Conservation (phyloP, 1,284 basidiomycete species). For the Bondarzewia mesenterica region DNA sequence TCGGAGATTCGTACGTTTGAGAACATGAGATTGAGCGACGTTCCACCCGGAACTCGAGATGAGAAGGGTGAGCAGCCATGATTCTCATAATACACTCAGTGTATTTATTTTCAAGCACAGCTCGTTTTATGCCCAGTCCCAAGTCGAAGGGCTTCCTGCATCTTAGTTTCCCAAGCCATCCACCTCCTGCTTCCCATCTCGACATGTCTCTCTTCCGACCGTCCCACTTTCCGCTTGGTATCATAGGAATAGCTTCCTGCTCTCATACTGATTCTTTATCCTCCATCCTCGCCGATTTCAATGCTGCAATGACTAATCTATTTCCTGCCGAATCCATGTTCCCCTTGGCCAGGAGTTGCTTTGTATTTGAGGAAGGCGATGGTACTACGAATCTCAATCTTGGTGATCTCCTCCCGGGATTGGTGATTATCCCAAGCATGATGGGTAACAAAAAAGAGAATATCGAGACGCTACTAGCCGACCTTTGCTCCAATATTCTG, state of each 20-base stretch:
- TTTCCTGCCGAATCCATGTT: constrained; percentile 62
- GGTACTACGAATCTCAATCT: constrained; percentile 45
- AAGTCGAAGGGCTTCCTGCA: constrained; percentile 68
- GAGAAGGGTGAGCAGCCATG: constrained; percentile 52
- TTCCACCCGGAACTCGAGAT: constrained; percentile 70
- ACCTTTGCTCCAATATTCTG: constrained; percentile 78
- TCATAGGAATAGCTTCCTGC: constrained; percentile 70
- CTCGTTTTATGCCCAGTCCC: constrained; percentile 76
- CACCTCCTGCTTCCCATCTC: constrained; percentile 48
- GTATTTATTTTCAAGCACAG: constrained; percentile 25
- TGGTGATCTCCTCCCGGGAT: constrained; percentile 48
- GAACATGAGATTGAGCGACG: constrained; percentile 66
- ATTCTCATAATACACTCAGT: constrained; percentile 1
- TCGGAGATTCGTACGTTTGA: constrained; percentile 65
- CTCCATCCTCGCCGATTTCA: constrained; percentile 58
- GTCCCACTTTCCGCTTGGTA: constrained; percentile 72
- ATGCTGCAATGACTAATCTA: constrained; percentile 50
- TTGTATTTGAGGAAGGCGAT: constrained; percentile 73
- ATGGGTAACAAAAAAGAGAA: constrained; percentile 79
- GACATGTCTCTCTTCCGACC: constrained; percentile 62
- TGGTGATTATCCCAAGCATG: constrained; percentile 69
- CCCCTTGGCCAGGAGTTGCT: constrained; percentile 69
- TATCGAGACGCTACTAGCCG: constrained; percentile 78
- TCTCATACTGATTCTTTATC: constrained; percentile 49
- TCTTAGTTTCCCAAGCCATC: constrained; percentile 65